phyloP scores from a whole-genome alignment of 371 early-diverging fungal species.

The Actinomucor elegans region DNA sequence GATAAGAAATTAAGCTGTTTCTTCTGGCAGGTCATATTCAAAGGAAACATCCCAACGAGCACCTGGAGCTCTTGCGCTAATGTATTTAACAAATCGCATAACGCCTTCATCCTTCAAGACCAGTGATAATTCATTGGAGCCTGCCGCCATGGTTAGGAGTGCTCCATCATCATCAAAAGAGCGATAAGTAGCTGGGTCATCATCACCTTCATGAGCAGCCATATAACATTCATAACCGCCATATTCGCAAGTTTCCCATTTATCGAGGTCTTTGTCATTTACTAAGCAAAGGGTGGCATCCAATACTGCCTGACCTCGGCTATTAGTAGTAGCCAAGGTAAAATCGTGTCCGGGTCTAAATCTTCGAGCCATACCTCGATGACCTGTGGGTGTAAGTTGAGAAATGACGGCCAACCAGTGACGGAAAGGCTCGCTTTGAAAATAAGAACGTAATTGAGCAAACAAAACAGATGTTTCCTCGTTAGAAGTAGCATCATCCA shows the following conservation, averaged over 20 bases:
- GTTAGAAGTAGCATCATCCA: constrained; percentile 1
- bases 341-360: constrained; percentile 76
- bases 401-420: constrained; percentile 47
- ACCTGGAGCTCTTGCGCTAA: constrained; percentile 66
- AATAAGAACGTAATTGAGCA: constrained; percentile 10
- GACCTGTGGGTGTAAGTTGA: constrained; percentile 19
- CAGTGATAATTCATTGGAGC: constrained; percentile 61
- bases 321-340: constrained; percentile 51
- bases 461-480: constrained; percentile 18
- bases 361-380: constrained; percentile 49
- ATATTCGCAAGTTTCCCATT: constrained; percentile 63
- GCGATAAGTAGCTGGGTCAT: constrained; percentile 72
- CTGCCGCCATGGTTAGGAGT: constrained; percentile 65
- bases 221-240: constrained; percentile 82
- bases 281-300: constrained; percentile 59
- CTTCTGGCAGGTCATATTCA: constrained; percentile 51
- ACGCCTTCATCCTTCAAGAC: constrained; percentile 72
- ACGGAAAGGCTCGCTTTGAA: constrained; percentile 33
- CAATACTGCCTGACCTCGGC: constrained; percentile 24
- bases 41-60: constrained; percentile 78
- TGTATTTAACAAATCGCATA: constrained; percentile 77
- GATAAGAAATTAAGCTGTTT: too few relatives aligned
- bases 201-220: constrained; percentile 65
- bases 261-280: constrained; percentile 1
- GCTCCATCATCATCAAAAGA: constrained; percentile 64